Percentiles rank a stretch among this genome's conserved stretches.
Conservation (phyloP, 805 yeast species). For the Wickerhamomyces alni region DNA sequence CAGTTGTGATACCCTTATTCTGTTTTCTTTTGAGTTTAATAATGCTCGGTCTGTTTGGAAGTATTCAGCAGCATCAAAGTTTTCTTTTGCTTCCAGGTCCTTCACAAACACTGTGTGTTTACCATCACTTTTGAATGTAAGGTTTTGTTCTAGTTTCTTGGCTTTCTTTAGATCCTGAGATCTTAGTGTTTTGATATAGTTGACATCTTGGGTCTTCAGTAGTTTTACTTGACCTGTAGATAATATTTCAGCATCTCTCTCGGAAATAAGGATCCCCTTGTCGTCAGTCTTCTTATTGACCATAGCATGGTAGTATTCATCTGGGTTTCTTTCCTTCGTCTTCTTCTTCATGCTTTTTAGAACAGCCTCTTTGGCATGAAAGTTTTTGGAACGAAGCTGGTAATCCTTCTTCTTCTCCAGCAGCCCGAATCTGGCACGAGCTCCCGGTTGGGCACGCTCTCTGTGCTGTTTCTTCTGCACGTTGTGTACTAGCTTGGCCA, state of each 20-base stretch:
- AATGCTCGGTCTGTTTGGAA: slow-evolving; percentile 68
- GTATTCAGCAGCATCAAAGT: slow-evolving; percentile 56
- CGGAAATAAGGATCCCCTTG: slow-evolving; percentile 60
- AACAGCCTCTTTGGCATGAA: slow-evolving; percentile 50
- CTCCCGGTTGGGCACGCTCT: slow-evolving; percentile 83
- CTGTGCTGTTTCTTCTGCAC: slow-evolving; percentile 95
- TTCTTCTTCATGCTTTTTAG: slow-evolving; percentile 68
- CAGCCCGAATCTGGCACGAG: slow-evolving; percentile 71
- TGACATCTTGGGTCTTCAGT: slow-evolving; percentile 85
- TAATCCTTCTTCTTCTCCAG: slow-evolving; percentile 91
- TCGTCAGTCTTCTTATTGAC: slow-evolving; percentile 59
- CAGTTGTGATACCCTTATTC: slow-evolving; percentile 59
- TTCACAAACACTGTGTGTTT: slow-evolving; percentile 86
- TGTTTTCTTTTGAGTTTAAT: slow-evolving; percentile 61
- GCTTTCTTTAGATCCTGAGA: slow-evolving; percentile 63
- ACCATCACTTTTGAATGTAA: slow-evolving; percentile 54
- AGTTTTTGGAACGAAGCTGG: slow-evolving; percentile 62
- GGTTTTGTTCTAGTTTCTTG: slow-evolving; percentile 38
- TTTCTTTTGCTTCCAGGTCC: slow-evolving; percentile 42
- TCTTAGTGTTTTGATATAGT: slow-evolving; percentile 74
- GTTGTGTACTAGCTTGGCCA: slow-evolving; percentile 82
- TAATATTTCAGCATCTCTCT: slow-evolving; percentile 57
- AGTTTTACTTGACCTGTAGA: slow-evolving; percentile 73
- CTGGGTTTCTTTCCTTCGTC: slow-evolving; percentile 76
- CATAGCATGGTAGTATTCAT: slow-evolving; percentile 97